Evolutionary conservation across 139 green algal species (phyloP), one percentile per base, ranked within the genome.

Genomic region (Pycnococcus provasolii): DNA sequence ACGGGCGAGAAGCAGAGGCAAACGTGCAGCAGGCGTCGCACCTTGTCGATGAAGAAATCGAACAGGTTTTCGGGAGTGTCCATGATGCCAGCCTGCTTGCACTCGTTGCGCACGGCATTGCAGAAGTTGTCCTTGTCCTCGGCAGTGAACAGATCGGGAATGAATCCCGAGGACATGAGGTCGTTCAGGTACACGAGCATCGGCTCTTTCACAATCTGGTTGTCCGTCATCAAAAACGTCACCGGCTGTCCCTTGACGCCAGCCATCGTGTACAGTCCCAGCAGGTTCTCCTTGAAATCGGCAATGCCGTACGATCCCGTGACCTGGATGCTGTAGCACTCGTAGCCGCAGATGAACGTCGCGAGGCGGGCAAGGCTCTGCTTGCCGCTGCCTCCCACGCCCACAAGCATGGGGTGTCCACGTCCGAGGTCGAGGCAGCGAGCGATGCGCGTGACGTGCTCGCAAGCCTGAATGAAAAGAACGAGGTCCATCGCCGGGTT

Each of bases 121-220:
- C 68, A 84, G 64, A 91, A 86, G 68, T 69, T 82, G 48, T 91
- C 87, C 68, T 85, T 88, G 77, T 94, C 87, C 72, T 90, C 88
- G 15, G 60, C 63, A 0, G 74, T 66, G 74, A 86, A 92, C 1
- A 96, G 77, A 70, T 91, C 89, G 0, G 82, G 71, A 43, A 92
- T 83, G 61, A 84, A 81, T 42, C 89, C 88, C 15, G 82, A 89
- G 9, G 85, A 84, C 59, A 96, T 78, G 62, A 95, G 78, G 72
- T 96, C 89, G 71, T 94, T 94, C 55, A 96, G 84, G 84, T 87
- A 91, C 6, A 94, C 86, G 43, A 96, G 76, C 72, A 95, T 92
- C 7, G 74, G 66, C 77, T 96, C 88, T 54, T 94, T 87, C 0
- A 92, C 83, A 48, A 95, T 92, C 67, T 85, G 71, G 71, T 86